A percentile compares a stretch with the other conserved stretches of the same genome.
Conservation (phyloP, 2,329 filamentous ascomycete genomes). For the Trichophyton schoenleinii region DNA sequence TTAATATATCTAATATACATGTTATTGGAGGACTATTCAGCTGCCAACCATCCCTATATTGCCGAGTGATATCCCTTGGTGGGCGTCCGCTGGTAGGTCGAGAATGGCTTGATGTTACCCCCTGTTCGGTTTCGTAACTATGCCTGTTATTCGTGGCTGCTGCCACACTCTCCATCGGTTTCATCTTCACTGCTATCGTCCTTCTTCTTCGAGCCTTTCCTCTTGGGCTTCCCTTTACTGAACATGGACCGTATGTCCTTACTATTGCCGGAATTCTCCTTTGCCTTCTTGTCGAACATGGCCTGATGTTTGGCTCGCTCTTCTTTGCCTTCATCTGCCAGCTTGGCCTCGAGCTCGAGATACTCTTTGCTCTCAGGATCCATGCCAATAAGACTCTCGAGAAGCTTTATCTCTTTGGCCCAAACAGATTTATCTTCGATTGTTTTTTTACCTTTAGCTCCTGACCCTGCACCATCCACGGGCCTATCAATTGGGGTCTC, state of each 20-base stretch:
- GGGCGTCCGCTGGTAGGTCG: no score
- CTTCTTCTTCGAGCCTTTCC: constrained; percentile 15
- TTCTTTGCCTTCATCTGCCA: constrained; percentile 54
- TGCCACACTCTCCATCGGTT: not conserved
- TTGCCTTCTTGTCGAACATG: constrained; percentile 63
- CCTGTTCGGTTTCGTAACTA: no score
- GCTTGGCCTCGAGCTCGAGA: constrained; percentile 46
- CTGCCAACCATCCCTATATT: no score
- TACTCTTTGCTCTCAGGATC: constrained; percentile 67
- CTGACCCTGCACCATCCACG: constrained; percentile 26
- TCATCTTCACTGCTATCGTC: constrained; percentile 10
- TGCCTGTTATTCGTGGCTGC: not conserved
- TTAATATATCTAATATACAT: no score
- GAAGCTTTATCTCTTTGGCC: constrained; percentile 87
- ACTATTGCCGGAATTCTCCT: constrained; percentile 36
- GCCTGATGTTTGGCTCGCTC: constrained; percentile 66
- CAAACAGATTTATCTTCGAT: constrained; percentile 72
- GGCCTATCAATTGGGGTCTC: constrained; percentile 85
- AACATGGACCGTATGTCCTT: constrained; percentile 28
- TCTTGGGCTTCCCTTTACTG: constrained; percentile 26
- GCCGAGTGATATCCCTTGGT: no score
- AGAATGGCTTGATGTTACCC: no score
- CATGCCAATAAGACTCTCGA: constrained; percentile 79
- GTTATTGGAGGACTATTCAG: no score
- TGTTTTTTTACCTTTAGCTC: constrained; percentile 19